phyloP scores from a whole-genome alignment of 176 grass and related monocot genomes.

The Rhynchospora pubera region DNA sequence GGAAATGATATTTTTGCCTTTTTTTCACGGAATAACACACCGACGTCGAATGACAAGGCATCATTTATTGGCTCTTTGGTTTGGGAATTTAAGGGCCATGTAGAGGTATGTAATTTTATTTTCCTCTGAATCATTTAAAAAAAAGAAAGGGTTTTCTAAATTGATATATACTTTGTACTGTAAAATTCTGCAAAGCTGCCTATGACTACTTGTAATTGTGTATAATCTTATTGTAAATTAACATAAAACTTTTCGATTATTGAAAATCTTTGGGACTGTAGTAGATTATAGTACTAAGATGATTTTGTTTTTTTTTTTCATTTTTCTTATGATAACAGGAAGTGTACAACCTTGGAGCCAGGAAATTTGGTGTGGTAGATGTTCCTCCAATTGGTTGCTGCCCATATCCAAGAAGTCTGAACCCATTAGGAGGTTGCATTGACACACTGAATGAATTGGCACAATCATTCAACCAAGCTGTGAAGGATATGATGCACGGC shows the following conservation, averaged over 20 bases:
- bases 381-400: conserved; percentile 84
- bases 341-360: conserved; percentile 59
- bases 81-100: conserved; percentile 25
- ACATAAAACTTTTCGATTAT: not conserved
- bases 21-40: conserved; percentile 38
- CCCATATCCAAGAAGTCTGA: conserved; percentile 73
- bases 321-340: conserved; percentile 21
- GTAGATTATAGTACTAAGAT: not conserved
- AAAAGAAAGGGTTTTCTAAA: not conserved
- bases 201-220: not conserved
- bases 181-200: not conserved
- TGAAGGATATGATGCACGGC: conserved; percentile 45
- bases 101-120: conserved; percentile 34
- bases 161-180: not conserved
- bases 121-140: not conserved
- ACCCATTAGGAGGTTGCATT: conserved; percentile 67
- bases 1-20: conserved; percentile 77
- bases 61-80: conserved; percentile 31
- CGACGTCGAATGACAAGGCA: conserved; percentile 18
- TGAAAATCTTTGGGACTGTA: not conserved
- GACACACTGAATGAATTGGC: conserved; percentile 68
- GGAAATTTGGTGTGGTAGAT: conserved; percentile 74
- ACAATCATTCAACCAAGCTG: conserved; percentile 52
- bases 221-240: not conserved
- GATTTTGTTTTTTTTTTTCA: too few relatives aligned